Base-by-base conservation (phyloP, 2,329 filamentous ascomycete species). In the Fusarium sp. region DNA sequence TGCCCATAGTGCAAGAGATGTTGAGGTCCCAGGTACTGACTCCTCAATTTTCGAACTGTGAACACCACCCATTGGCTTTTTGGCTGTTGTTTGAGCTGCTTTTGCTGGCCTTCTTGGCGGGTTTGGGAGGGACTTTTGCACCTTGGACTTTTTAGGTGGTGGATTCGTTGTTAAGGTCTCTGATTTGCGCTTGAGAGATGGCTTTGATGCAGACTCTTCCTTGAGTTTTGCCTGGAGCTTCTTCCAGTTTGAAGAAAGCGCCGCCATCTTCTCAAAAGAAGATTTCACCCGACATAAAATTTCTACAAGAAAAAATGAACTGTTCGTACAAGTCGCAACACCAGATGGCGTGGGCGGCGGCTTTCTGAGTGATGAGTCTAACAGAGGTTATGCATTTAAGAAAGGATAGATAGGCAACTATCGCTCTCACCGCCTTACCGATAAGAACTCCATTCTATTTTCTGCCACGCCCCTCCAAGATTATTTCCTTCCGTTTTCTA, bases 201-300 rank as follows among this genome's bases (percentile, higher is more conserved):
- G 65, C 21, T 79, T 76, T 21, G 81, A 76, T n/a, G 80, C 66
- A 33, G 83, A 80, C 66, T 86, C 84, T 44, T 84, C 79, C 77
- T 88, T 85, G 75, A 90, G 82, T 76, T 87, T 87, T 73, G 88
- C 87, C 82, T 94, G 92, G 60, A 95, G 86, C 82, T 88, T 92
- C 82, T 94, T 94, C 93, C 93, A 95, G 79, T 95, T 95, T 60
- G 88, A 90, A 18, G 90, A 92, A 38, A 91, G 81, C 75, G 83
- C 84, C 41, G 80, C 80, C 82, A 83, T 83, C 54, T 38, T 76
- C 48, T 63, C 15, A 63, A 44, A 3, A 15, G 44, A n/a, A 9
- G 23, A 33, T 27, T 37, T 25, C 27, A 19, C 37, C 19, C n/a
- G 19, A 31, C n/a, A 37, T 18, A 27, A 48, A 33, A 55, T n/a